Base-by-base conservation (phyloP, 352 stramenopile species). In the Thalassiosira hispida region DNA sequence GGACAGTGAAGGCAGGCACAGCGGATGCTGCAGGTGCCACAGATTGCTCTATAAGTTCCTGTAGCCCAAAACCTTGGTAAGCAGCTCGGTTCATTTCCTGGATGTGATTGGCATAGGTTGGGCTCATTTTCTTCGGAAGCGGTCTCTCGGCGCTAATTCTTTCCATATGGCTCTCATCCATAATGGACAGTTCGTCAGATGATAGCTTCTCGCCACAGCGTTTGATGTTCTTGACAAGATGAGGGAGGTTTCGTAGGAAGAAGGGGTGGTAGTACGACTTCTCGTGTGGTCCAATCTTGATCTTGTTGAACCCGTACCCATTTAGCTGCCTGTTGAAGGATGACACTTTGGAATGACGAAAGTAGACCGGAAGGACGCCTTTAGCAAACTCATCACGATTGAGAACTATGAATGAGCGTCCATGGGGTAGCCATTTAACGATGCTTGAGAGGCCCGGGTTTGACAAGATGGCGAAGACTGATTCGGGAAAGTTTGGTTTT, bases 261-360 rank as follows among this genome's bases (percentile, higher is more conserved):
- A 76, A 59, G 40, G 73, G 60, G 27, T 87, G 80, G 65, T 87
- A 94, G 61, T 94, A 87, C 12, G 66, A 51, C 22, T 73, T 70
- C 4, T 51, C 38, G 47, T 71, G 49, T n/a, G 56, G 42, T 18
- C 53, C 57, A 35, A 60, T 44, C 25, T 62, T 56, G 31, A 75
- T 52, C 23, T 81, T 82, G 25, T 35, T 78, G 35, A 94, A 95
- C 18, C 88, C 88, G 72, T 91, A 95, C 22, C 90, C 81, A 72
- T 94, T 94, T 0, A 90, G 79, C 64, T 95, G 92, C 0, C 91
- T 67, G 49, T 91, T 88, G 64, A 95, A 95, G 1, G 82, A 92
- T 14, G 80, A 75, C 52, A 85, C 82, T 61, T 90, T 91, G 16
- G 78, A 61, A 67, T 90, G 81, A 23, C 84, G 65, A 71, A 91